Base-by-base conservation (phyloP, 495 filamentous ascomycete species). In the Parachaetomium inaequale region DNA sequence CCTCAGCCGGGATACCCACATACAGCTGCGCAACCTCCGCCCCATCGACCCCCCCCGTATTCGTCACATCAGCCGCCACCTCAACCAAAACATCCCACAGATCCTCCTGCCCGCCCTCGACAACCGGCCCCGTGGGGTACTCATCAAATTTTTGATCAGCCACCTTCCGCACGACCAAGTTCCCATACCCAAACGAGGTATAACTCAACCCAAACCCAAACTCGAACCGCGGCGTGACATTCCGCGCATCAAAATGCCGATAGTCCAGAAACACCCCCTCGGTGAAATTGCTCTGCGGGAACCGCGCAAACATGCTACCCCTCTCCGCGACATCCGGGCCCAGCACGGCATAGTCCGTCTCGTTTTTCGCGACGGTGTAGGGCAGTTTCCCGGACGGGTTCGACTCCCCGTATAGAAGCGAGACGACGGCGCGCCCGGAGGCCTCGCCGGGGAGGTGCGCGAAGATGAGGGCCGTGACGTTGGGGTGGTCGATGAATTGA, bases 211-310 rank as follows among this genome's bases (percentile, higher is more conserved):
- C 78, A 40, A 78, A 74, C 23, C 55, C 89, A 64, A 91, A 92
- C 64, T 87, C 85, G 63, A 82, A 91, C 7, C 85, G 78, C 1
- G 87, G 87, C 1, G 75, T 79, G 64, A 89, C 82, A 61, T 87
- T 85, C 55, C 81, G 68, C 40, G 76, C 77, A 63, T 89, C 85
- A 58, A 90, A 89, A 58, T 83, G 79, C 23, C 85, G 81, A 62
- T 90, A 90, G 66, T 88, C 88, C 52, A 91, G 77, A 42, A 83
- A 83, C 0, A 88, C 72, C 7, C 84, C 84, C 66, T 90, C 87
- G n/a, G 72, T 70, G 66, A 88, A 90, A 54, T 87, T 74, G n/a
- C 78, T 77, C 66, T 88, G 85, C 14, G 84, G 84, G 60, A 84
- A 83, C 4, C 66, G 43, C 26, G 47, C 52, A 55, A 70, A 80